Conservation (phyloP, 1,284 basidiomycete genomes). For the Phellinidium pouzarii region DNA sequence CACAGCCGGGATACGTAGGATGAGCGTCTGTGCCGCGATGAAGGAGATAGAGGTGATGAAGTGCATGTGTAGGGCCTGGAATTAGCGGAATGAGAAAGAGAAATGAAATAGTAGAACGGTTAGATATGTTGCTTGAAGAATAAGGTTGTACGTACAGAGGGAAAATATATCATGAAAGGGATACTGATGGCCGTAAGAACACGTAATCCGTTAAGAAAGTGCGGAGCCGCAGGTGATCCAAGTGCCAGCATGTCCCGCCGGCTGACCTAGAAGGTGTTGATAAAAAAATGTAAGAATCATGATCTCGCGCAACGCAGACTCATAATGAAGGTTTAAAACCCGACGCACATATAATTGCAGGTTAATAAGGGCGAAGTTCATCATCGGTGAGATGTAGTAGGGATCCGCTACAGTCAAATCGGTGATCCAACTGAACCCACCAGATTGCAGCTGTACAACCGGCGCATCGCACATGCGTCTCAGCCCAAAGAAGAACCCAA, state of each 20-base stretch:
- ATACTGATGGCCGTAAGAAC: constrained; percentile 52
- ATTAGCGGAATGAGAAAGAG: neutral
- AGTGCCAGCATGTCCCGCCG: constrained; percentile 52
- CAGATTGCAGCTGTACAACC: constrained; percentile 66
- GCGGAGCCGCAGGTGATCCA: constrained; percentile 48
- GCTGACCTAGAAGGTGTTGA: constrained; percentile 36
- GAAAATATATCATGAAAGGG: constrained; percentile 55
- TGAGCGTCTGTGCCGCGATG: constrained; percentile 39
- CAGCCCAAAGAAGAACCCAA: constrained; percentile 84
- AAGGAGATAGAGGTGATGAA: constrained; percentile 42
- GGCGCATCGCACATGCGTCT: constrained; percentile 67
- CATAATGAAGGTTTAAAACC: neutral
- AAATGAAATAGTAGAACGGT: constrained; percentile 8
- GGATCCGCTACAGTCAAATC: constrained; percentile 81
- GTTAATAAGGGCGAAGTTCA: constrained; percentile 60
- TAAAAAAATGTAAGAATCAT: constrained; percentile 8
- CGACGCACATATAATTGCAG: constrained; percentile 61
- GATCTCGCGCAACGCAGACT: neutral
- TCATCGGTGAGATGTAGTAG: constrained; percentile 68
- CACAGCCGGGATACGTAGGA: constrained; percentile 41
- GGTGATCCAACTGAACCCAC: constrained; percentile 71
- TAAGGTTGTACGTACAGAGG: constrained; percentile 22
- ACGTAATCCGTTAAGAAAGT: constrained; percentile 71
- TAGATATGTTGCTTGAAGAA: neutral
- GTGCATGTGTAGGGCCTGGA: constrained; percentile 60